Percentiles rank a stretch among this genome's conserved stretches.
These are phyloP conservation scores for Trypanosoma congolense DNA, from an alignment of 208 protist genomes.

Conservation along the genomic window DNA sequence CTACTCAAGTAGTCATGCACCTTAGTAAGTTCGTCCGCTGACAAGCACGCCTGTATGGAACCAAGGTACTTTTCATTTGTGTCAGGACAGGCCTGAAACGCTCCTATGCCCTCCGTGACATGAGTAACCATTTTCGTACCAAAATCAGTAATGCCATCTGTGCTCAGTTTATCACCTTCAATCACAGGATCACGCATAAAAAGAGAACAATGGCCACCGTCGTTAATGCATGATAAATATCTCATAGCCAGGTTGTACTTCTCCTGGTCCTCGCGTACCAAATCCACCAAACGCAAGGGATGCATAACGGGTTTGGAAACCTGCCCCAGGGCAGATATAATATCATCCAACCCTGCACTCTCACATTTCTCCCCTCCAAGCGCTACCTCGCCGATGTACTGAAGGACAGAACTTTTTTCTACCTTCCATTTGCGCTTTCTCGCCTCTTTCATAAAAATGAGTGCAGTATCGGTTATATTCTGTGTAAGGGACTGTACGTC, in stretches of 20 bases:
- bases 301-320: conserved; percentile 45
- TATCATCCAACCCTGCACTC: conserved; percentile 4
- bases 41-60: conserved; percentile 53
- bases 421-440: conserved; percentile 53
- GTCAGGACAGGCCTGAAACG: conserved; percentile 50
- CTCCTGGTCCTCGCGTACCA: conserved; percentile 57
- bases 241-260: conserved; percentile 45
- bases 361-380: conserved; percentile 28
- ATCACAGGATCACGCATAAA: conserved; percentile 25
- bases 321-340: conserved; percentile 13
- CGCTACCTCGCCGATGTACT: conserved; percentile 35
- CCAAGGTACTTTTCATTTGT: conserved; percentile 63
- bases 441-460: conserved; percentile 46
- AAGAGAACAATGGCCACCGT: conserved; percentile 82
- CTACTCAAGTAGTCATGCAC: conserved; percentile 67
- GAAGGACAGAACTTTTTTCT: conserved; percentile 38
- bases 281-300: conserved; percentile 54
- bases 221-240: conserved; percentile 61
- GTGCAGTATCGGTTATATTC: conserved; percentile 85
- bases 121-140: conserved; percentile 69
- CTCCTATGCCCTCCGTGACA: conserved; percentile 55
- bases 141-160: conserved; percentile 28
- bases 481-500: conserved; percentile 28
- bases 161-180: conserved; percentile 3
- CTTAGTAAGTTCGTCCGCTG: conserved; percentile 48